Evolutionary conservation across 495 filamentous ascomycete genomes (phyloP).

Genomic region (Tuber brumale): DNA sequence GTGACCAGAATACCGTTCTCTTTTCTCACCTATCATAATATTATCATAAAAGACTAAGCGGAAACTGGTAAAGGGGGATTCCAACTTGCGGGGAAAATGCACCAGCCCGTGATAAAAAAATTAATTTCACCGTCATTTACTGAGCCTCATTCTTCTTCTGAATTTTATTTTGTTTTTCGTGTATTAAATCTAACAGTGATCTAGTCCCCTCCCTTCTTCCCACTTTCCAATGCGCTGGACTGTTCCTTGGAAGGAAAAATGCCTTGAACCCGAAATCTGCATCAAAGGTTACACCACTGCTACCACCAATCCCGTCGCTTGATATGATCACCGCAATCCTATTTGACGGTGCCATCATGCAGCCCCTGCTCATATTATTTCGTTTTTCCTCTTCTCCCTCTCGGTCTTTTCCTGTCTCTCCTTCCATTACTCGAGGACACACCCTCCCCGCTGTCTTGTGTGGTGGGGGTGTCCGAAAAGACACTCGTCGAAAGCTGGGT

Average conservation of each 20-base stretch:
- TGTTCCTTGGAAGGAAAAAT: neutral
- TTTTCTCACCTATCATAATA: neutral
- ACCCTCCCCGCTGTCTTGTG: neutral
- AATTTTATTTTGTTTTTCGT: neutral
- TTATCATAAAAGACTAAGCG: no score
- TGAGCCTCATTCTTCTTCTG: neutral
- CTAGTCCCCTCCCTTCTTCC: neutral
- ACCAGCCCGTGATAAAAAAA: neutral
- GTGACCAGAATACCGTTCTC: neutral
- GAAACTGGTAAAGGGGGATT: neutral
- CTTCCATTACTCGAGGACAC: neutral
- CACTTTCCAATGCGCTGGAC: neutral
- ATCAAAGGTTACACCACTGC: neutral
- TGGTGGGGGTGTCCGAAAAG: neutral
- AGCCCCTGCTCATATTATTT: neutral
- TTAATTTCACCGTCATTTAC: neutral
- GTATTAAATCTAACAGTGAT: neutral
- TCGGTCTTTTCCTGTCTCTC: neutral
- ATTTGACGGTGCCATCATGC: neutral
- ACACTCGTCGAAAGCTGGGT: neutral
- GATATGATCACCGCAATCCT: neutral
- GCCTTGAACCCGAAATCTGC: neutral
- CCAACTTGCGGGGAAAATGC: neutral
- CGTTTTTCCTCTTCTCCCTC: neutral
- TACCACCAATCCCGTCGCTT: neutral